Conservation (phyloP, 2,329 filamentous ascomycete genomes). For the Sordariomycetes sp. region DNA sequence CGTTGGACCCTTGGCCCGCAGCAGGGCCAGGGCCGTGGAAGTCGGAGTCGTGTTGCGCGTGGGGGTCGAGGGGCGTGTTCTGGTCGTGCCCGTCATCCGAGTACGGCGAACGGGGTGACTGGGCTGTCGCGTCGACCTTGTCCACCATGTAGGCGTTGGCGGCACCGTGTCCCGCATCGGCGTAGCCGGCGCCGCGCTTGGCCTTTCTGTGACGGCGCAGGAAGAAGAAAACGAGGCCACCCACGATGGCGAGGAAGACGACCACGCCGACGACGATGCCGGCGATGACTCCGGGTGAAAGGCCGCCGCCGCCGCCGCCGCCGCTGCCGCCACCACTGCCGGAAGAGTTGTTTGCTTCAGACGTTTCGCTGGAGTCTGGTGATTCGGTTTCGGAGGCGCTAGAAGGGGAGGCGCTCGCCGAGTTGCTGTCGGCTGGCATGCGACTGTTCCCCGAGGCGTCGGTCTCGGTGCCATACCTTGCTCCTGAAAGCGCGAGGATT, state of each 20-base stretch:
- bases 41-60: constrained; percentile 3
- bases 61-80: constrained; percentile 11
- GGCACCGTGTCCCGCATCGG: constrained; percentile 5
- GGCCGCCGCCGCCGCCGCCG: constrained; percentile 12
- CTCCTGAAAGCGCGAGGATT: no score
- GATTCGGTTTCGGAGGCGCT: no score
- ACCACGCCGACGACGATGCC: constrained; percentile 34
- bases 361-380: background rate
- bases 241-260: constrained; percentile 28
- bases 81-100: constrained; percentile 26
- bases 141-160: constrained; percentile 33
- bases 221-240: constrained; percentile 30
- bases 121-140: constrained; percentile 25
- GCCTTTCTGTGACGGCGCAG: constrained; percentile 26
- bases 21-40: no score
- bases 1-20: no score
- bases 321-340: background rate
- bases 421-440: no score
- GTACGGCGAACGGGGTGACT: constrained; percentile 32
- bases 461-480: no score
- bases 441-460: no score
- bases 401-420: no score
- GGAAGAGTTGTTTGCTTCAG: background rate
- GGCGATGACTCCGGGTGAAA: constrained; percentile 32
- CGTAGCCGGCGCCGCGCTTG: constrained; percentile 11